Percentiles rank a stretch among this genome's conserved stretches.
Evolutionary conservation across 495 filamentous ascomycete genomes (phyloP).

Genomic region (Lepraria neglecta): DNA sequence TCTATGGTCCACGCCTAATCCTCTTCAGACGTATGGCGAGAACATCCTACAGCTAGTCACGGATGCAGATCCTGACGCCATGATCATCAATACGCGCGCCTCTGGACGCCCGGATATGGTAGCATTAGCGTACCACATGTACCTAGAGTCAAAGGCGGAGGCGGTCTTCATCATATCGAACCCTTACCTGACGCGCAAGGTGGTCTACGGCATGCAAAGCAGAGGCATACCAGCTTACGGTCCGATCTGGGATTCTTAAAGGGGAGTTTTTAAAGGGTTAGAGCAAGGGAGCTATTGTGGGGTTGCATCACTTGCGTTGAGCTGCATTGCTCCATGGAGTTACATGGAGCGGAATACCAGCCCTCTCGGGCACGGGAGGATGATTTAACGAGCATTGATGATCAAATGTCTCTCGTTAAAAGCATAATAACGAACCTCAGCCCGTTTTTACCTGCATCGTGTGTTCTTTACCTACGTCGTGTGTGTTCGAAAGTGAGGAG

Average conservation of each 20-base stretch:
- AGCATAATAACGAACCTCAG: not conserved
- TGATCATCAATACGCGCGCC: conserved; percentile 50
- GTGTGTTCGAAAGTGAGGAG: not conserved
- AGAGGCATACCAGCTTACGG: conserved; percentile 67
- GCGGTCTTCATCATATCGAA: conserved; percentile 75
- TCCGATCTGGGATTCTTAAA: conserved; percentile 73
- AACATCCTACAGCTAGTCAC: conserved; percentile 46
- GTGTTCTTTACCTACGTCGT: not conserved
- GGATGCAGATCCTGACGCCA: conserved; percentile 46
- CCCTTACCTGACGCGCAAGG: conserved; percentile 59
- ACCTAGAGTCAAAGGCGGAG: conserved; percentile 55
- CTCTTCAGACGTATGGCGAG: conserved; percentile 48
- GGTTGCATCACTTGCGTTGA: not conserved
- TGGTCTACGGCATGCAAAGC: conserved; percentile 68
- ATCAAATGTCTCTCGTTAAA: conserved; percentile 1
- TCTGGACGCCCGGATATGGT: conserved; percentile 49
- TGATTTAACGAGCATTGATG: conserved; percentile 4
- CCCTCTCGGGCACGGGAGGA: conserved; percentile 7
- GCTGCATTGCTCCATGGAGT: conserved; percentile 10
- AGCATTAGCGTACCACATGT: conserved; percentile 51
- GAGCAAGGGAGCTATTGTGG: not conserved
- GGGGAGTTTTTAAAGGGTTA: conserved; percentile 43
- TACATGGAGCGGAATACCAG: not conserved
- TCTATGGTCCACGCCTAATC: conserved; percentile 53
- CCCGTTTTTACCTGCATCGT: not conserved